Conservation (phyloP, 139 green algal genomes). For the Edaphochlamys debaryana region DNA sequence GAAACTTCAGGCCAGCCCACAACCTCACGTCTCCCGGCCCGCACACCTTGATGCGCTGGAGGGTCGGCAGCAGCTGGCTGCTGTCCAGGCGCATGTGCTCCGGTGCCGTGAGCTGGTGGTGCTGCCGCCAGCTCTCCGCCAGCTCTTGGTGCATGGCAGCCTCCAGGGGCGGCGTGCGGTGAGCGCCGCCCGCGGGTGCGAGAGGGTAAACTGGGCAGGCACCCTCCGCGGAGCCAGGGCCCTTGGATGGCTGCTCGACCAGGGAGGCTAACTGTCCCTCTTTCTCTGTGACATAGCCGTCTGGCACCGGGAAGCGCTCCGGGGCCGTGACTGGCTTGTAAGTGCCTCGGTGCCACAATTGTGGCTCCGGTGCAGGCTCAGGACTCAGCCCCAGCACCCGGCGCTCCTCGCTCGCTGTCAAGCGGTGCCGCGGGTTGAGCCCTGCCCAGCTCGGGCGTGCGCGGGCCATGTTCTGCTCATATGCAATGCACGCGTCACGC, state of each 20-base stretch:
- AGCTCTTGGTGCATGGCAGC: constrained; percentile 50
- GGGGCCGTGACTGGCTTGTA: not conserved
- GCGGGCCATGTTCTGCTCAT: not conserved
- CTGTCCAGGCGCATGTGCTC: not conserved
- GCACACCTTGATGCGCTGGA: constrained; percentile 6
- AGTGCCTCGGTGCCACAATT: not conserved
- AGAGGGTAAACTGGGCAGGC: not conserved
- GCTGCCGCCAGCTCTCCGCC: constrained; percentile 41
- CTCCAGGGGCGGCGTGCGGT: constrained; percentile 33
- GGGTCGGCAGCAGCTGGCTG: not conserved
- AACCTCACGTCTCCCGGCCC: not conserved
- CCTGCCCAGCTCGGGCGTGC: not conserved
- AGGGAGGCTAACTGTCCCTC: constrained; percentile 28
- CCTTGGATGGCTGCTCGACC: too few species aligned
- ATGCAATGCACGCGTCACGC: not conserved
- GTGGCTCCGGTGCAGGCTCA: too few species aligned
- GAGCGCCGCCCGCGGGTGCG: not conserved
- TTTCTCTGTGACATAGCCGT: not conserved
- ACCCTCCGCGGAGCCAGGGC: too few species aligned
- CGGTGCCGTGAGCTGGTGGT: constrained; percentile 1
- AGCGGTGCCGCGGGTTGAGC: constrained; percentile 25
- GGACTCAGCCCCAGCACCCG: not conserved
- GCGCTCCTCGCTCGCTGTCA: constrained; percentile 39
- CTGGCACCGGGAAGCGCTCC: not conserved
- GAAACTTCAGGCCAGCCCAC: too few species aligned